Conservation (phyloP, 2,329 filamentous ascomycete genomes). For the Nemania diffusa region DNA sequence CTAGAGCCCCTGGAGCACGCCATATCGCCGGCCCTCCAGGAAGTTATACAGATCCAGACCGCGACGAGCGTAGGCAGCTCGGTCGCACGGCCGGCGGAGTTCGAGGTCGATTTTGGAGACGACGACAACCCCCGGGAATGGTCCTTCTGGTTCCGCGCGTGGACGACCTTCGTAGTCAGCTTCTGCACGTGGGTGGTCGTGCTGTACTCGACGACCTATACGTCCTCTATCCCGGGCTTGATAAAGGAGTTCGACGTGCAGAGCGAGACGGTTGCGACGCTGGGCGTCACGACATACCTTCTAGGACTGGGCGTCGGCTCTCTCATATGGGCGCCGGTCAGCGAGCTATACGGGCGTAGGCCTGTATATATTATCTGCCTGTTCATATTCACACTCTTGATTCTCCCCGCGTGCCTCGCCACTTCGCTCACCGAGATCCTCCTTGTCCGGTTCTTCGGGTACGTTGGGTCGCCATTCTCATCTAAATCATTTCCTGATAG, state of each 20-base stretch:
- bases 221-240: conserved; percentile 75
- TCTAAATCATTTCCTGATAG: conserved; percentile 28
- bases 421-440: conserved; percentile 75
- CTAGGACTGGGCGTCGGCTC: conserved; percentile 78
- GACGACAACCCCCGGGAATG: conserved; percentile 77
- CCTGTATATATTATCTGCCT: conserved; percentile 77
- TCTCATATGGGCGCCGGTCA: conserved; percentile 78
- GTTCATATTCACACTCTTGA: conserved; percentile 71
- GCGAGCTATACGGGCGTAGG: conserved; percentile 74
- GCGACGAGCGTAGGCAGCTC: conserved; percentile 56
- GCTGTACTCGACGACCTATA: conserved; percentile 82
- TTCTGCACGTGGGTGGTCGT: conserved; percentile 65
- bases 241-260: conserved; percentile 71
- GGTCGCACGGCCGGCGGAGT: conserved; percentile 64
- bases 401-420: conserved; percentile 77
- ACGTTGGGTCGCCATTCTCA: conserved; percentile 41
- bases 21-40: conserved; percentile 49
- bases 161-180: conserved; percentile 58
- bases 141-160: conserved; percentile 62
- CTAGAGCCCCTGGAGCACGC: conserved; percentile 44
- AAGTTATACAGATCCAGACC: conserved; percentile 57
- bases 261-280: conserved; percentile 70
- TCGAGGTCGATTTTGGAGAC: conserved; percentile 77
- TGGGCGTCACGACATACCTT: conserved; percentile 83
- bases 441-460: conserved; percentile 78